These are phyloP conservation scores for Candolleomyces eurysporus DNA, from an alignment of 768 basidiomycete species.

Conservation along the genomic window DNA sequence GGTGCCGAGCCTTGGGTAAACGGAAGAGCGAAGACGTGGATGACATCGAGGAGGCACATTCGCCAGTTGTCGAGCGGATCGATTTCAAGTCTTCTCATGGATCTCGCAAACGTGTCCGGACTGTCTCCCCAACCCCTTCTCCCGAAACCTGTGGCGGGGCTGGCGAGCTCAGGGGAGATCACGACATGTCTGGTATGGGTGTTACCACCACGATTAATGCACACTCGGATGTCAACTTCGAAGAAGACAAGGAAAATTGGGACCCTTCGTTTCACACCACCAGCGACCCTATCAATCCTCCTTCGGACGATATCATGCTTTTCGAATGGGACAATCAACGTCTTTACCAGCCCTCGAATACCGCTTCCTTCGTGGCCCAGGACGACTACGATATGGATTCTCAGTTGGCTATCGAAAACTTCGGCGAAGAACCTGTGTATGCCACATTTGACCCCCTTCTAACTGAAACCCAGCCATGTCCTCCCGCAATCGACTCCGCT, in stretches of 20 bases:
- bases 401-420: not conserved
- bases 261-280: not conserved
- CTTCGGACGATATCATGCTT: not conserved
- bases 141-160: too few relatives aligned
- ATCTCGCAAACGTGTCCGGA: too few relatives aligned
- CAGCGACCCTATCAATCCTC: not conserved
- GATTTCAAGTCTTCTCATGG: too few relatives aligned
- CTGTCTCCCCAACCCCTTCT: too few relatives aligned
- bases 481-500: not conserved
- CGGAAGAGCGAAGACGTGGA: not conserved
- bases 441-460: not conserved
- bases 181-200: not conserved
- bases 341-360: not conserved
- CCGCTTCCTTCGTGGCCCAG: not conserved
- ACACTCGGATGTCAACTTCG: not conserved
- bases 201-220: not conserved
- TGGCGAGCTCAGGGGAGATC: not conserved
- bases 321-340: not conserved
- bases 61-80: not conserved
- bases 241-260: conserved; percentile 10
- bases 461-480: not conserved
- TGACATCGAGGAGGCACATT: not conserved
- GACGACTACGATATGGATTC: not conserved
- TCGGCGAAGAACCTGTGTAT: not conserved
- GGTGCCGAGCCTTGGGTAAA: not conserved